Percentiles rank a stretch among this genome's conserved stretches.
These are phyloP conservation scores for Talaromyces thailandensis DNA, from an alignment of 495 filamentous ascomycete genomes.

Conservation along the genomic window DNA sequence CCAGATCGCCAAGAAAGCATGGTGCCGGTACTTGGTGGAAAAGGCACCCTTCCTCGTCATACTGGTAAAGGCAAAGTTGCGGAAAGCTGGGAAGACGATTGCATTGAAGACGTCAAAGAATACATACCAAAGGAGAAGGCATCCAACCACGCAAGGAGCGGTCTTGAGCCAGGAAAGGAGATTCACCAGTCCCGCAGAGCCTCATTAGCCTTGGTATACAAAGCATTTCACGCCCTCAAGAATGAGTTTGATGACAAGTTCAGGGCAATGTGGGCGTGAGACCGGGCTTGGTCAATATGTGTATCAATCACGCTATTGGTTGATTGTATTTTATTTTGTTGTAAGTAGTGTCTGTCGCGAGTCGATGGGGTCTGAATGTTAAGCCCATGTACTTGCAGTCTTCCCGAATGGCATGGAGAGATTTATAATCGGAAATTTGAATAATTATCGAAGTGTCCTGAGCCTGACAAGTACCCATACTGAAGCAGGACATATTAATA, in stretches of 20 bases:
- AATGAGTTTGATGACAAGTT: constrained; percentile 60
- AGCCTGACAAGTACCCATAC: no score
- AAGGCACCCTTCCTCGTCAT: background rate
- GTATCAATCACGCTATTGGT: background rate
- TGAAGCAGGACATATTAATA: no score
- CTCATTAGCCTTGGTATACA: constrained; percentile 8
- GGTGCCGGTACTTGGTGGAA: background rate
- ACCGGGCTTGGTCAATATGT: background rate
- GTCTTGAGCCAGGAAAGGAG: background rate
- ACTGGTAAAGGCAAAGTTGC: constrained; percentile 5
- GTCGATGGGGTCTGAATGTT: background rate
- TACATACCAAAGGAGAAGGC: background rate
- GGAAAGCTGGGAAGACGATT: constrained; percentile 15
- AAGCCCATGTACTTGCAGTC: background rate
- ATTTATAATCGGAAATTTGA: no score
- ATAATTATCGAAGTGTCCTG: no score
- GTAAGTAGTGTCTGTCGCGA: background rate
- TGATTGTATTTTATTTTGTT: background rate
- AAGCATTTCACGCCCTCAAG: constrained; percentile 46
- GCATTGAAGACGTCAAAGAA: background rate
- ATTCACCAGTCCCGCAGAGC: background rate
- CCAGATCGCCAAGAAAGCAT: background rate
- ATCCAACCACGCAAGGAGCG: background rate
- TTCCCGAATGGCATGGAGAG: no score
- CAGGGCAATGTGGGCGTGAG: constrained; percentile 40